Evolutionary conservation across 768 basidiomycete genomes (phyloP).

Genomic region (Termitomyces sp.): DNA sequence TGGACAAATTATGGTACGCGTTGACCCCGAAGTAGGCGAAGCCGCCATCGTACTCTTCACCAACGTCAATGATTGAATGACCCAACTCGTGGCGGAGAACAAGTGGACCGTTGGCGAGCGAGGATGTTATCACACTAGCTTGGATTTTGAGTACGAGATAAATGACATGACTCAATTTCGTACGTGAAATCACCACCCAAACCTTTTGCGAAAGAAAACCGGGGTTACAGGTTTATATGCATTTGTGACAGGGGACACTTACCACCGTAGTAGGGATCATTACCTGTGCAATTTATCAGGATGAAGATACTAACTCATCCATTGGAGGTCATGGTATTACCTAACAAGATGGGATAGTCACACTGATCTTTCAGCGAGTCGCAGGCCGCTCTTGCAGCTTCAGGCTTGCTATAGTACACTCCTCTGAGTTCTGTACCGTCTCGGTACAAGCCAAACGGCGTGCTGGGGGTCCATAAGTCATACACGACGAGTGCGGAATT

Average conservation of each 20-base stretch:
- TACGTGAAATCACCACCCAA: conserved; percentile 77
- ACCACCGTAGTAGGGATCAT: conserved; percentile 80
- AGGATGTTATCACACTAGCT: conserved; percentile 66
- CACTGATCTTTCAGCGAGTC: conserved; percentile 55
- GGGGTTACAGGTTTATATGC: not conserved
- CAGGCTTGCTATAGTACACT: conserved; percentile 63
- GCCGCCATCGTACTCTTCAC: conserved; percentile 83
- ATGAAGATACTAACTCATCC: not conserved
- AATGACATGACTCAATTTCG: conserved; percentile 16
- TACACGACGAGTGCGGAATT: not conserved
- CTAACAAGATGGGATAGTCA: conserved; percentile 71
- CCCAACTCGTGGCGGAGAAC: conserved; percentile 78
- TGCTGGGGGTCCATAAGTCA: conserved; percentile 18
- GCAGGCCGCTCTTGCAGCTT: conserved; percentile 66
- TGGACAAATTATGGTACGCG: conserved; percentile 37
- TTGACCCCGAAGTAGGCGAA: conserved; percentile 69
- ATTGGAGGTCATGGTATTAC: conserved; percentile 24
- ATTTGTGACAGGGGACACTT: conserved; percentile 10
- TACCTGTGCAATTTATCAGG: conserved; percentile 35
- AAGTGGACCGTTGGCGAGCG: conserved; percentile 64
- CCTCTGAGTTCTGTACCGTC: conserved; percentile 73
- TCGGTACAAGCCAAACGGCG: conserved; percentile 70
- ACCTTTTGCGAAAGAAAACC: conserved; percentile 30
- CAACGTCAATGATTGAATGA: conserved; percentile 72
- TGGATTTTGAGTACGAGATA: not conserved